Conservation (phyloP, 768 basidiomycete species). For the Mycena belliarum region DNA sequence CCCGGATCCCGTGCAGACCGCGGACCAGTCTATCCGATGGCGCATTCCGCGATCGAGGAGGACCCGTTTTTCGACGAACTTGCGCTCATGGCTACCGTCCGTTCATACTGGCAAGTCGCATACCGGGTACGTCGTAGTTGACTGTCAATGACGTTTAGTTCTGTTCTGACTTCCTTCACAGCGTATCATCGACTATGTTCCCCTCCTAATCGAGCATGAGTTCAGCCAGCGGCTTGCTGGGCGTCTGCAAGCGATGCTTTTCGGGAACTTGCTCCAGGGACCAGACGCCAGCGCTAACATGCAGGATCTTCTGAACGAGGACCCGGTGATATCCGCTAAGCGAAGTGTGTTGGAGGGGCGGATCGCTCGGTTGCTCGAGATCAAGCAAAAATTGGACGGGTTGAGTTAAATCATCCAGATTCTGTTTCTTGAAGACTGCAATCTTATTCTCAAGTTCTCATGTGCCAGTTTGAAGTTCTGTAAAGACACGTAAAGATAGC, state of each 20-base stretch:
- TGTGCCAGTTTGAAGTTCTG: no score
- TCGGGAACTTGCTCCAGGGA: constrained; percentile 20
- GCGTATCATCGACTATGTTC: constrained; percentile 51
- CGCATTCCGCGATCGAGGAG: not conserved
- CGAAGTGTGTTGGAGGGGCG: not conserved
- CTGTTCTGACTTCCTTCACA: constrained; percentile 17
- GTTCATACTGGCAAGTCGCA: constrained; percentile 49
- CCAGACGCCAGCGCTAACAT: constrained; percentile 5
- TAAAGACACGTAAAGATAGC: no score
- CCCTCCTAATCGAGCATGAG: constrained; percentile 42
- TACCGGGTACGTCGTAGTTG: constrained; percentile 37
- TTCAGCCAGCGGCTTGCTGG: constrained; percentile 38
- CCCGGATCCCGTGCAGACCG: no score
- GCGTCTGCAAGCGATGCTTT: constrained; percentile 32
- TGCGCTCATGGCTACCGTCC: constrained; percentile 44
- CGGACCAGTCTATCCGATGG: no score
- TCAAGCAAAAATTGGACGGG: constrained; percentile 11
- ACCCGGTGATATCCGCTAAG: not conserved
- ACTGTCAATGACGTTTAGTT: not conserved
- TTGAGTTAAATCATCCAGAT: not conserved
- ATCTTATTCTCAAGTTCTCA: no score
- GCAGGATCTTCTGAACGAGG: constrained; percentile 13
- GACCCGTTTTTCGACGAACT: constrained; percentile 35
- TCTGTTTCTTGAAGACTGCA: no score
- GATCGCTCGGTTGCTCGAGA: constrained; percentile 3